Evolutionary conservation across 192 early-diverging fungal species (phyloP), one percentile per base, ranked within the genome.

Genomic region (Gamsiella multidivaricata): DNA sequence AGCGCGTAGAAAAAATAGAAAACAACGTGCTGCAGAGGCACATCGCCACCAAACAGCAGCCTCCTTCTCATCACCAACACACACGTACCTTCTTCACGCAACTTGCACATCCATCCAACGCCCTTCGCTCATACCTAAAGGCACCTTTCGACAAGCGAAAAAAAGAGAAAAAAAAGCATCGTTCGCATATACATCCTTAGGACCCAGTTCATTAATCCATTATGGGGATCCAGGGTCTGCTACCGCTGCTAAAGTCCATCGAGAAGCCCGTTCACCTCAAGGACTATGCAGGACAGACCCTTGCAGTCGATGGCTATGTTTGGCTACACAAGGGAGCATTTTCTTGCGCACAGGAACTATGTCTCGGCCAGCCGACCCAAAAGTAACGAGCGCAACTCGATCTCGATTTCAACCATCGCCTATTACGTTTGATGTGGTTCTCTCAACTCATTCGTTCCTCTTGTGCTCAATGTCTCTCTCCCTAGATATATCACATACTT

Each of bases 311-410:
- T 80, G 93, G 92, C 1, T 97, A 98, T 75, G 93, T 95, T 4
- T 99, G 98, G 98, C 91, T 99, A 14, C 94, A 98, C 82, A 85
- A 88, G 45, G 96, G 93, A 15, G 93, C 93, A 5, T 93, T 94
- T 58, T 69, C 90, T 3, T 99, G 98, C 62, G 93, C 95, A 0
- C 65, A 86, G 20, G 96, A 98, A 12, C 82, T 98, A 7, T 88
- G 86, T 20, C 80, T 86, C 14, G 88, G 86, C 26, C 65, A 85
- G n/a, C 81, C 83, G 7, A 97, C 96, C 2, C 80, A 83, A 46
- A 90, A 84, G 93, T 94, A 79, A 47, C 67, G 14, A 0, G 29
- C 39, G 37, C 5, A 25, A 18, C 5, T 23, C n/a, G 45, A 34
- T 36, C n/a, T n/a, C n/a, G n/a, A n/a, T n/a, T n/a, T n/a, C n/a